These are phyloP conservation scores for Penicillium lagena DNA, from an alignment of 495 filamentous ascomycete genomes.

Conservation along the genomic window DNA sequence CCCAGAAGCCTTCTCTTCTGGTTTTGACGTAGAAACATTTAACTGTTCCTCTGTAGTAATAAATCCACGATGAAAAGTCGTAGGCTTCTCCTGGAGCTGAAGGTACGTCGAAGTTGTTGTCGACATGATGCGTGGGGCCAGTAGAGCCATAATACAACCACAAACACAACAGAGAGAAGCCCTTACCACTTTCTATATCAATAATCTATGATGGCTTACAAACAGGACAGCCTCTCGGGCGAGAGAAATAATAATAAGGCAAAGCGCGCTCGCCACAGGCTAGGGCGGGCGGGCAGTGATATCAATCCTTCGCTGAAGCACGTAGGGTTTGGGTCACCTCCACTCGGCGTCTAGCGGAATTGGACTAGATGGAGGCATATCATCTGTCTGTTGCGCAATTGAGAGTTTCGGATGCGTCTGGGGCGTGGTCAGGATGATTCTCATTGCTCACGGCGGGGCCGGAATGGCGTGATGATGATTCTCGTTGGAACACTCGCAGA, in stretches of 20 bases:
- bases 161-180: background rate
- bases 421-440: background rate
- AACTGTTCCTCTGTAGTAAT: slow-evolving; percentile 2
- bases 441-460: slow-evolving; percentile 35
- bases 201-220: slow-evolving; percentile 4
- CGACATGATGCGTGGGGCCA: slow-evolving; percentile 15
- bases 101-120: slow-evolving; percentile 18
- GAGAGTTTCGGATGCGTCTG: slow-evolving; percentile 2
- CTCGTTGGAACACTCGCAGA: slow-evolving; percentile 1
- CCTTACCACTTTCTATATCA: slow-evolving; percentile 9
- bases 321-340: slow-evolving; percentile 7
- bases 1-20: background rate
- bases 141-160: slow-evolving; percentile 8
- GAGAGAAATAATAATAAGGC: slow-evolving; percentile 11
- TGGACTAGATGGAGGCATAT: background rate
- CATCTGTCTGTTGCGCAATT: slow-evolving; percentile 3
- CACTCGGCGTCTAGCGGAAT: slow-evolving; percentile 4
- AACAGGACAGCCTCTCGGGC: slow-evolving; percentile 14
- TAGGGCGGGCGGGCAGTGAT: slow-evolving; percentile 12
- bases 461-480: slow-evolving; percentile 28
- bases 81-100: slow-evolving; percentile 12
- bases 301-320: slow-evolving; percentile 13
- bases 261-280: slow-evolving; percentile 8
- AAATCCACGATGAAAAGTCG: slow-evolving; percentile 10
- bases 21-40: background rate